Evolutionary conservation across 345 rosid species (phyloP), one percentile per base, ranked within the genome.

Genomic region (Passiflora organensis): DNA sequence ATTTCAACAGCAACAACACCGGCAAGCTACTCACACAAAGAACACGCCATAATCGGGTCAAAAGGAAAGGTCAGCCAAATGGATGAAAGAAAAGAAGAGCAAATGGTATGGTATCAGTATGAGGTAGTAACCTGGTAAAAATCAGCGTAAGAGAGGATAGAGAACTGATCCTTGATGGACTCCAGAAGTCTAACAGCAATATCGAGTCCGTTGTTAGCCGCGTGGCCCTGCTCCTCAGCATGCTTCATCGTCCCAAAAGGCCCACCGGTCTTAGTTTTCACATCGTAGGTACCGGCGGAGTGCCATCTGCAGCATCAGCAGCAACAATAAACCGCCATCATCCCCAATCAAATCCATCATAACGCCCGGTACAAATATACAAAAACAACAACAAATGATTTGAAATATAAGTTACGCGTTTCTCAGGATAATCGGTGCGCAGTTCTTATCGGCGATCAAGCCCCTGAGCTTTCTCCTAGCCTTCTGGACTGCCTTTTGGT

Each of bases 381-480:
- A n/a, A n/a, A n/a, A n/a, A n/a, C n/a, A n/a, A n/a, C n/a, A n/a
- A n/a, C n/a, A n/a, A n/a, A n/a, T n/a, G n/a, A n/a, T n/a, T n/a
- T n/a, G n/a, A n/a, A n/a, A n/a, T n/a, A n/a, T n/a, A n/a, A n/a
- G n/a, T 32, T 78, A 93, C 95, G 95, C 99, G 34, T 89, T 34
- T 48, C 99, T 84, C 58, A 93, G 94, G 86, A 93, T 89, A 71
- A 93, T 47, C 0, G 99, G 99, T 62, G 96, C 99, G 49, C 99
- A 89, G 65, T 73, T 74, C 80, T 89, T 93, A 67, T 86, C 94
- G 21, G 96, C 87, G 63, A 93, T 89, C 62, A 86, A 34, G n/a
- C 85, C 96, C 53, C 94, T 80, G 37, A 93, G 91, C 82, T 84
- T 93, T 76, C 60, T 84, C 87, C 65, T 93, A 41, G 81, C 77